Evolutionary conservation across 805 yeast species (phyloP).

Genomic region (Wickerhamiella allomyrinae): DNA sequence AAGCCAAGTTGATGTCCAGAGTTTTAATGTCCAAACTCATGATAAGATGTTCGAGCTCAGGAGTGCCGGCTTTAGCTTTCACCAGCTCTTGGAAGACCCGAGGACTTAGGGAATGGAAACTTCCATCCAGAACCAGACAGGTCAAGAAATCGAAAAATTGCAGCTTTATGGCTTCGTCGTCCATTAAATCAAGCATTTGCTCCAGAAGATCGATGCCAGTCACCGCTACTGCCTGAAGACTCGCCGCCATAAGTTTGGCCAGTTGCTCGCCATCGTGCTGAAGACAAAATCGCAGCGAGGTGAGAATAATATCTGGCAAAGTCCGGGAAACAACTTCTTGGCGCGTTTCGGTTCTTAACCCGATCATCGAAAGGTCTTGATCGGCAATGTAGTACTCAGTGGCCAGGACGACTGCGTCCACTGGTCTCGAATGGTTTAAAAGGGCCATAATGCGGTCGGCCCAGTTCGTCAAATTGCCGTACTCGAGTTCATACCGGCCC

Average conservation of each 20-base stretch:
- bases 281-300: conserved; percentile 35
- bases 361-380: conserved; percentile 37
- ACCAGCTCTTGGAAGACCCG: conserved; percentile 48
- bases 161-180: conserved; percentile 22
- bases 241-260: conserved; percentile 26
- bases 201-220: conserved; percentile 27
- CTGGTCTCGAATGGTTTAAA: conserved; percentile 36
- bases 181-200: conserved; percentile 32
- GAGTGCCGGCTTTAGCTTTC: conserved; percentile 29
- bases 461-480: conserved; percentile 57
- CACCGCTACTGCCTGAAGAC: conserved; percentile 28
- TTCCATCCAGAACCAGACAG: conserved; percentile 34
- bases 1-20: conserved; percentile 66
- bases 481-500: conserved; percentile 37
- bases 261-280: conserved; percentile 21
- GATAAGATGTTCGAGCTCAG: conserved; percentile 51
- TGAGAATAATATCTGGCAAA: conserved; percentile 41
- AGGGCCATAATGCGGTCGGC: conserved; percentile 42
- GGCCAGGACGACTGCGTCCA: conserved; percentile 44
- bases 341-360: conserved; percentile 41
- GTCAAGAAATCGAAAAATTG: conserved; percentile 42
- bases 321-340: conserved; percentile 37
- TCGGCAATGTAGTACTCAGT: conserved; percentile 37
- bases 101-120: conserved; percentile 45
- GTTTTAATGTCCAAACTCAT: conserved; percentile 52